phyloP scores from a whole-genome alignment of 2,329 filamentous ascomycete species.

The Zasmidium citrigriseum region DNA sequence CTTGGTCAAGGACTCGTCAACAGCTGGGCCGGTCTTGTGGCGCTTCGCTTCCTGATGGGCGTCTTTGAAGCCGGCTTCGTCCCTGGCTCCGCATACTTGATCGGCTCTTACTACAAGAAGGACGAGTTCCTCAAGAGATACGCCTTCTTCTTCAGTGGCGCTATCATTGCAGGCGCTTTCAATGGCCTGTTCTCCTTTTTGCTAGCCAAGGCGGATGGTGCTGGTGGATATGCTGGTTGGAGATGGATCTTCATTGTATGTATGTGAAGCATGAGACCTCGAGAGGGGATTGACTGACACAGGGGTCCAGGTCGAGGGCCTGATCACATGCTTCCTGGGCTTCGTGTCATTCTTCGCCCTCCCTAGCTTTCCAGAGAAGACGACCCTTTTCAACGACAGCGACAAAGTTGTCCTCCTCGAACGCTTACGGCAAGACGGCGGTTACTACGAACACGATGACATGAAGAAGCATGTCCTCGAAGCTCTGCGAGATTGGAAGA shows the following conservation, averaged over 20 bases:
- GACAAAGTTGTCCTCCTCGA: conserved; percentile 5
- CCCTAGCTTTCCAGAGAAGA: conserved; percentile 55
- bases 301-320: not conserved
- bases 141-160: conserved; percentile 37
- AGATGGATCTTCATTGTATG: conserved; percentile 6
- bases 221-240: conserved; percentile 26
- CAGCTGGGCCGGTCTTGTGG: conserved; percentile 34
- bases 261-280: too few species aligned
- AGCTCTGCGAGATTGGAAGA: conserved; percentile 8
- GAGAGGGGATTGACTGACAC: not conserved
- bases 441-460: not conserved
- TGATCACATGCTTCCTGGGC: conserved; percentile 51
- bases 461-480: not conserved
- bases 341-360: conserved; percentile 71
- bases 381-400: conserved; percentile 4
- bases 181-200: conserved; percentile 25
- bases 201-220: conserved; percentile 34
- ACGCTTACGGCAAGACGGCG: not conserved
- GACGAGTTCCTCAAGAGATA: conserved; percentile 42
- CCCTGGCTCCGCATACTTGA: conserved; percentile 35
- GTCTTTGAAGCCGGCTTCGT: conserved; percentile 42
- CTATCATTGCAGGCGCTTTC: conserved; percentile 25
- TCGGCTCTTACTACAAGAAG: conserved; percentile 39
- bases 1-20: conserved; percentile 38
- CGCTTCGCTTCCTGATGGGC: conserved; percentile 36